Conservation (phyloP, 2,329 filamentous ascomycete genomes). For the Trichoderma sp. region DNA sequence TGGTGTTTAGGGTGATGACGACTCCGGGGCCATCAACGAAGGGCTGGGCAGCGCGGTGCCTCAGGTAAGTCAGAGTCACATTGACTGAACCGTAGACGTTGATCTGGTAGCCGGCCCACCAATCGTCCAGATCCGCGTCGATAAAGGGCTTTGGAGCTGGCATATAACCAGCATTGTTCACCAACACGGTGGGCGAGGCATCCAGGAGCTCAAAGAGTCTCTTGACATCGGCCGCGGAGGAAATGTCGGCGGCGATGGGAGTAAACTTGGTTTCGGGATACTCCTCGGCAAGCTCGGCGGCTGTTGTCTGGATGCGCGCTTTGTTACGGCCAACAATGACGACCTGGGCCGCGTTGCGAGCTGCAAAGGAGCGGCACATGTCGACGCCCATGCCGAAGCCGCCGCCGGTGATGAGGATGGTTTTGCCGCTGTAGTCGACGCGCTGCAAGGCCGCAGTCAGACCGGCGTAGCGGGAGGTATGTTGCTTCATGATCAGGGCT, state of each 20-base stretch:
- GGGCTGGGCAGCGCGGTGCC: not conserved
- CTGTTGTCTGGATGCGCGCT: not conserved
- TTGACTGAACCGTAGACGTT: constrained; percentile 7
- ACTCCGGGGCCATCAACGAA: not conserved
- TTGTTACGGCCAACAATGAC: constrained; percentile 11
- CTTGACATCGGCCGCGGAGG: not conserved
- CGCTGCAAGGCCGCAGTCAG: constrained; percentile 7
- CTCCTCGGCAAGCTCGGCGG: not conserved
- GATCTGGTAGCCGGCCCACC: constrained; percentile 11
- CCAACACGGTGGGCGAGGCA: not conserved
- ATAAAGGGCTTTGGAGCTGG: not conserved
- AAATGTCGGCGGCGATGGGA: not conserved
- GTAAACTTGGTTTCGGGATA: not conserved
- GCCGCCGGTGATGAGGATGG: not conserved
- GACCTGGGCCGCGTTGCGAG: not conserved
- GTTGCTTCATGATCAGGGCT: not conserved
- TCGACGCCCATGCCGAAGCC: constrained; percentile 6
- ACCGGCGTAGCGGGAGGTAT: constrained; percentile 5
- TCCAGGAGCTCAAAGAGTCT: not conserved
- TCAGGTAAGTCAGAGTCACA: not conserved
- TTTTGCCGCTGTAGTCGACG: constrained; percentile 1
- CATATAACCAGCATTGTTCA: constrained; percentile 8
- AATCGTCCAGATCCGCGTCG: constrained; percentile 2
- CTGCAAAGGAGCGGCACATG: constrained; percentile 6
- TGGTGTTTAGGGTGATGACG: constrained; percentile 5